phyloP scores from a whole-genome alignment of 1,284 basidiomycete species.

The Omphalotus olearius region DNA sequence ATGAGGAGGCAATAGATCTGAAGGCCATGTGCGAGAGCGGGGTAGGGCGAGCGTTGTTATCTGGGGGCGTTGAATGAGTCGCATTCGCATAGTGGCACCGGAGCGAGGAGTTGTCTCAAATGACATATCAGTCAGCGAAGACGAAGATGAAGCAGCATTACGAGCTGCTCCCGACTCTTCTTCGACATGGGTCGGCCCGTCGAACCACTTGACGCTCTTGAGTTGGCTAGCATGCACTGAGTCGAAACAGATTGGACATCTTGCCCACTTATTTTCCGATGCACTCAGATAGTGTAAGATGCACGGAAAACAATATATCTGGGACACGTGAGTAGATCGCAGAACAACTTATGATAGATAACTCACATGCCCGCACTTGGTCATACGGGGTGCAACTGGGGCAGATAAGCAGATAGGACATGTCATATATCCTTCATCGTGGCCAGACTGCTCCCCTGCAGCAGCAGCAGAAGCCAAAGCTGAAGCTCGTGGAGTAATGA shows the following conservation, averaged over 20 bases:
- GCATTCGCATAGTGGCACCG: constrained; percentile 72
- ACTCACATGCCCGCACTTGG: constrained; percentile 94
- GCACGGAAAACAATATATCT: constrained; percentile 90
- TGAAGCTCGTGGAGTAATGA: constrained; percentile 83
- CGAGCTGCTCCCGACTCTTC: constrained; percentile 29
- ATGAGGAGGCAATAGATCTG: constrained; percentile 84
- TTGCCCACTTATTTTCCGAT: constrained; percentile 82
- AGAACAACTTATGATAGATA: constrained; percentile 12
- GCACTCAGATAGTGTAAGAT: constrained; percentile 88
- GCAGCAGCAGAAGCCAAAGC: constrained; percentile 51
- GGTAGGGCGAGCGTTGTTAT: constrained; percentile 96
- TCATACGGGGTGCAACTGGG: constrained; percentile 93
- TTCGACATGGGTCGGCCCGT: constrained; percentile 36
- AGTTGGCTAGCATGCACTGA: constrained; percentile 88
- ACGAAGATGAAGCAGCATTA: constrained; percentile 44
- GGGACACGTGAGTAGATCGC: constrained; percentile 12
- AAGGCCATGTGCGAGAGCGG: constrained; percentile 90
- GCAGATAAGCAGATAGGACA: constrained; percentile 96
- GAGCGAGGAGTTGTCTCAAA: constrained; percentile 37
- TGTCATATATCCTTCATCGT: constrained; percentile 61
- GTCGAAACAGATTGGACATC: constrained; percentile 96
- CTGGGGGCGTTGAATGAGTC: constrained; percentile 89
- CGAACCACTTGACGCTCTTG: constrained; percentile 87
- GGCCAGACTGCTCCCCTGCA: constrained; percentile 30
- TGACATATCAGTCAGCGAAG: constrained; percentile 23